Evolutionary conservation across 805 yeast species (phyloP).

Genomic region (Ogataea degrootiae): DNA sequence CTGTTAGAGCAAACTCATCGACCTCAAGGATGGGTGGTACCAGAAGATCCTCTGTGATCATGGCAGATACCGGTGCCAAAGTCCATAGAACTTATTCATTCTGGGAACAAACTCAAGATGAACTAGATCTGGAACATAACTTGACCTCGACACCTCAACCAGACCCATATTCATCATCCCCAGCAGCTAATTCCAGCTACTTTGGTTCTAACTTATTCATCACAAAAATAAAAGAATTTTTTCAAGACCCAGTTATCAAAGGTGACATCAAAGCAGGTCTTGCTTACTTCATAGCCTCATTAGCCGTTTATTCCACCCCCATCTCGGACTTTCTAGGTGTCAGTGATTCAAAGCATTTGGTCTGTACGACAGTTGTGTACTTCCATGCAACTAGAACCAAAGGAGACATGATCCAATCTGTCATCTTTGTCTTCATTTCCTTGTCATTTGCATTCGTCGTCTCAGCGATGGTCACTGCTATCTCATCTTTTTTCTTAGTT

Average conservation of each 20-base stretch:
- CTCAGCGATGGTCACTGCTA: slow-evolving; percentile 49
- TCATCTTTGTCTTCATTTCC: slow-evolving; percentile 54
- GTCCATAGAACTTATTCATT: slow-evolving; percentile 25
- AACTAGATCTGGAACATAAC: slow-evolving; percentile 12
- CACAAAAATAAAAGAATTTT: neutral
- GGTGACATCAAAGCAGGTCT: slow-evolving; percentile 59
- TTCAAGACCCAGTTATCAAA: slow-evolving; percentile 2
- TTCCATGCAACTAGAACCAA: slow-evolving; percentile 77
- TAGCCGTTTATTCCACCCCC: slow-evolving; percentile 58
- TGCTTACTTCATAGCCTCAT: slow-evolving; percentile 70
- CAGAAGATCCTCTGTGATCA: slow-evolving; percentile 35
- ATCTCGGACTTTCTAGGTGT: slow-evolving; percentile 51
- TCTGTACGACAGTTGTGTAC: slow-evolving; percentile 79
- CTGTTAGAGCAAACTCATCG: slow-evolving; percentile 5
- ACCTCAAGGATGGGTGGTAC: slow-evolving; percentile 7
- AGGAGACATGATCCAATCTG: slow-evolving; percentile 77
- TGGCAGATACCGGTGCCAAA: slow-evolving; percentile 41
- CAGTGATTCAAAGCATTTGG: slow-evolving; percentile 73
- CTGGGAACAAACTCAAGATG: slow-evolving; percentile 24
- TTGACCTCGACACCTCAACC: neutral
- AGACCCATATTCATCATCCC: neutral
- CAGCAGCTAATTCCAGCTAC: neutral
- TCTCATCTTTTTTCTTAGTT: slow-evolving; percentile 36
- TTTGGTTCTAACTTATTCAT: neutral
- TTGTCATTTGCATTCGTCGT: slow-evolving; percentile 49